Evolutionary conservation across 2,329 filamentous ascomycete species (phyloP), one percentile per base, ranked within the genome.

Genomic region (Scedosporium dehoogii): DNA sequence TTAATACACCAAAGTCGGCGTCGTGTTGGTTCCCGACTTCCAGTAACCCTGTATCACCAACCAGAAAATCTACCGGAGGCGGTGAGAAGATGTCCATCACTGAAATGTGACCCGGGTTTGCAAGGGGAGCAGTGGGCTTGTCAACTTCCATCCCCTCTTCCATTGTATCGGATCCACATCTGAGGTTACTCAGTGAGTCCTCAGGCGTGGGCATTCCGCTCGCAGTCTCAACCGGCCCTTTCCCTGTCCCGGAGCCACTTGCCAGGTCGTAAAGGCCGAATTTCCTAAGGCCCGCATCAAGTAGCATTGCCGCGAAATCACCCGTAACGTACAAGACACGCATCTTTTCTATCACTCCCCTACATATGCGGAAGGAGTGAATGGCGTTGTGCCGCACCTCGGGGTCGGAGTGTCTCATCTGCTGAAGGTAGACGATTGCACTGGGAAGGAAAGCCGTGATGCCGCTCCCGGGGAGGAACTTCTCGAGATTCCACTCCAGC

Each of bases 221-320:
- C 21, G 51, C 6, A 3, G 23, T 55, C 51, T 23, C 33, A 12
- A 38, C 9, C 6, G 10, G 2, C 9, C 6, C 29, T 6, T 33
- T 38, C 4, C 33, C 33, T 14, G 3, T 38, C 10, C 10, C 33
- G 3, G 33, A 38, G 33, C 33, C 33, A 12, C 3, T 38, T 38
- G 2, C 21, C 51, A 23, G 18, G 21, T 55, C 18, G 18, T 23
- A 3, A 23, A 55, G 51, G 21, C 5, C n/a, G 29, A 85, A 86
- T 76, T 96, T 94, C 65, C 89, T 86, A 65, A 96, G 89, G 0
- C 92, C 91, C 1, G 91, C 91, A 71, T 96, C 91, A n/a, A 97
- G 81, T 77, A 97, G 96, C 2, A 90, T 90, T 0, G 90, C 93
- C 51, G 83, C 84, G 69, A 86, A 87, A 70, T 88, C 85, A 16